Evolutionary conservation across 2,329 filamentous ascomycete species (phyloP), one percentile per base, ranked within the genome.

Genomic region (Monosporascus ibericus): DNA sequence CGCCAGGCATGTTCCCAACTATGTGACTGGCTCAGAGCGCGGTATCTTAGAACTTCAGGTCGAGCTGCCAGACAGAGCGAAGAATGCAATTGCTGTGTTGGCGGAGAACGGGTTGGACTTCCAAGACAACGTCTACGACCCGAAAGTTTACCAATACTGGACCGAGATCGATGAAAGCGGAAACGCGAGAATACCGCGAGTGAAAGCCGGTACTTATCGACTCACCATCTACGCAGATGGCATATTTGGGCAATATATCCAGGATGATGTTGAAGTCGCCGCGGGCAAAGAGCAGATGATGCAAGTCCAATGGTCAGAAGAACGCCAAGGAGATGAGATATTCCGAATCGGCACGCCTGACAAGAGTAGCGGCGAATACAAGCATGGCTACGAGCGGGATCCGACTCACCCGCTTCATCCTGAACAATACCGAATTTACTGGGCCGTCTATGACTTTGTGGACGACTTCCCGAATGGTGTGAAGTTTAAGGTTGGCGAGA

Each of bases 341-440:
- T 86, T 79, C 76, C 75, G 83, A 20, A 78, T 86, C 47, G 84
- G 83, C 3, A 80, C 72, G 0, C 84, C 84, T 0, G 82, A 86
- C 58, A 82, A 84, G 60, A 78, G 74, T 7, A 75, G 75, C 3
- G 82, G 81, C 17, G 82, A 86, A 61, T 86, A 77, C 63, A 72
- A 72, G 9, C 83, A 85, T 58, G 82, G 84, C 15, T 72, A 78
- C 58, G 73, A 72, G 5, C 71, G 61, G 0, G 78, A 82, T 48
- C 61, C 64, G 1, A 72, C 70, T 0, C 75, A 80, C 34, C 72
- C 79, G 1, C 68, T 77, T 0, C 72, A 77, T 17, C 80, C 79
- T 0, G 74, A 75, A n/a, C 72, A 86, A 60, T 81, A 84, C 60
- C 72, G 79, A 8, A 76, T 84, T 52, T 86, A 85, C 68, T 86